Conservation (phyloP, 2,329 filamentous ascomycete species). For the Coniosporium tulheliwenetii region DNA sequence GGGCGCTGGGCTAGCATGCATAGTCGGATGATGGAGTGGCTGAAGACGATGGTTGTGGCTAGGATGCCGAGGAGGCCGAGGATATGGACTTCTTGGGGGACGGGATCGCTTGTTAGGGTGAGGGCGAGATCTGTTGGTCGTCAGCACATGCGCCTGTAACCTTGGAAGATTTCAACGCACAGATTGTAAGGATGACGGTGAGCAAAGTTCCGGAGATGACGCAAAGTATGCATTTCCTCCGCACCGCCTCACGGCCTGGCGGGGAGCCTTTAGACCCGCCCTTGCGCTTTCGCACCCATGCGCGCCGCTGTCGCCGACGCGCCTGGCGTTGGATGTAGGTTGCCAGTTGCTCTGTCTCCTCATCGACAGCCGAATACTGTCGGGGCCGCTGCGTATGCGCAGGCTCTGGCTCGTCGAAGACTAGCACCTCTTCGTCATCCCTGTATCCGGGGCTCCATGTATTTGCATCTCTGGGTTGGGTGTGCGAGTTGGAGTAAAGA, state of each 20-base stretch:
- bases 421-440: too few relatives aligned
- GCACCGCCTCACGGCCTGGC: neutral
- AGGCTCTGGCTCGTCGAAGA: too few relatives aligned
- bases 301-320: neutral
- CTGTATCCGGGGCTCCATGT: too few relatives aligned
- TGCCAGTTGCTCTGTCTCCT: neutral
- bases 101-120: conserved; percentile 46
- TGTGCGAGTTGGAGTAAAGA: too few relatives aligned
- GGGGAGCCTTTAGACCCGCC: neutral
- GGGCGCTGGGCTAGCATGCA: conserved; percentile 47
- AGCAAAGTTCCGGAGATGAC: conserved; percentile 11
- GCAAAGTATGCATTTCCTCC: neutral
- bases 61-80: conserved; percentile 67
- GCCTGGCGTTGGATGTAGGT: neutral
- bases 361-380: neutral
- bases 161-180: conserved; percentile 6
- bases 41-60: conserved; percentile 62
- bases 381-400: too few relatives aligned
- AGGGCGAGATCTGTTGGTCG: conserved; percentile 50
- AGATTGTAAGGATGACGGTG: conserved; percentile 14
- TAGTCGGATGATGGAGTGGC: conserved; percentile 60
- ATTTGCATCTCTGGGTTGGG: too few relatives aligned
- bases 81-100: conserved; percentile 59
- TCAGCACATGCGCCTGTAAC: neutral
- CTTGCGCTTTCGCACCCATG: neutral